Evolutionary conservation across 257 asterid genomes (phyloP).

Genomic region (Solanum etuberosum): DNA sequence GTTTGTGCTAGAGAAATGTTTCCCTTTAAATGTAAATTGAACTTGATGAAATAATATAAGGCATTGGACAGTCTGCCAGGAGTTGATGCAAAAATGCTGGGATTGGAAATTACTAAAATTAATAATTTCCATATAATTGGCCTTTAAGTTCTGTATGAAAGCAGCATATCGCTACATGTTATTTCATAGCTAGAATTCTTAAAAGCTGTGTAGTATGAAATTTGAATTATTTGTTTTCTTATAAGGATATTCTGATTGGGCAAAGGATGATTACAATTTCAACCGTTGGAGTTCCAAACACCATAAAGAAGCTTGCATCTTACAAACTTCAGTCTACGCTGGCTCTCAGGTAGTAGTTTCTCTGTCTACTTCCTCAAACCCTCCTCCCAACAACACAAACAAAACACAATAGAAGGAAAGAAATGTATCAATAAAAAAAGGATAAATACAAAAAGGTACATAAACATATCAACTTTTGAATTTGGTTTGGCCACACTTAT

Average conservation of each 20-base stretch:
- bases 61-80: background rate
- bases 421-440: background rate
- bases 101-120: background rate
- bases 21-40: background rate
- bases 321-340: constrained; percentile 91
- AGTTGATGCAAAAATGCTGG: background rate
- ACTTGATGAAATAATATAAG: background rate
- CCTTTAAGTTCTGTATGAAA: background rate
- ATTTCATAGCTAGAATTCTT: background rate
- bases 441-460: background rate
- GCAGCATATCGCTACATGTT: background rate
- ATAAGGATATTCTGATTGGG: constrained; percentile 83
- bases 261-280: constrained; percentile 99
- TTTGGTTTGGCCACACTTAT: background rate
- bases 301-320: constrained; percentile 73
- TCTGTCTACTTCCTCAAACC: background rate
- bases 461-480: background rate
- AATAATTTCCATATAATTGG: background rate
- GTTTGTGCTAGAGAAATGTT: background rate
- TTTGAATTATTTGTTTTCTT: constrained; percentile 1
- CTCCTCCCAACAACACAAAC: background rate
- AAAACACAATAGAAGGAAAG: background rate
- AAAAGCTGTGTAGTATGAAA: background rate
- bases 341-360: constrained; percentile 61
- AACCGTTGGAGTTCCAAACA: constrained; percentile 94